Percentiles rank a stretch among this genome's conserved stretches.
These are phyloP conservation scores for Phialophora chinensis DNA, from an alignment of 2,329 filamentous ascomycete species.

Conservation along the genomic window DNA sequence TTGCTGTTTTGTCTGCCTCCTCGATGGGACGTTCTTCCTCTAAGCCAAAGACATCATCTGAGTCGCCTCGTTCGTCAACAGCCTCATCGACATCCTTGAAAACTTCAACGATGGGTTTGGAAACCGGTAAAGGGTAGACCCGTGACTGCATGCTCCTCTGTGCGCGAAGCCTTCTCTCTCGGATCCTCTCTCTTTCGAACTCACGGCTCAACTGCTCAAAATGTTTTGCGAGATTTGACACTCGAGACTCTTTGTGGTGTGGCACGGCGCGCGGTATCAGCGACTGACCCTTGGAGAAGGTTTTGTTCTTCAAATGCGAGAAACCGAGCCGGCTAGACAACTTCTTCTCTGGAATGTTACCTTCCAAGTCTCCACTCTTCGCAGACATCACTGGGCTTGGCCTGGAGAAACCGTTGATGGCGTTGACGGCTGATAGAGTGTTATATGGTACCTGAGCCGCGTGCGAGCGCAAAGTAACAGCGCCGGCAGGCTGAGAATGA, in stretches of 20 bases:
- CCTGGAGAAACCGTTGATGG: slow-evolving; percentile 35
- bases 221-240: slow-evolving; percentile 90
- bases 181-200: slow-evolving; percentile 91
- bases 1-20: slow-evolving; percentile 34
- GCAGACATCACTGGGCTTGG: slow-evolving; percentile 22
- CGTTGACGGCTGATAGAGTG: slow-evolving; percentile 37
- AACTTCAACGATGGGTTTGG: slow-evolving; percentile 94
- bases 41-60: slow-evolving; percentile 60
- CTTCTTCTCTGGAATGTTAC: slow-evolving; percentile 69
- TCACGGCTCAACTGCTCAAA: slow-evolving; percentile 97
- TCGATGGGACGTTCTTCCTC: slow-evolving; percentile 39
- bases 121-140: slow-evolving; percentile 86
- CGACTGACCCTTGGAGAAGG: slow-evolving; percentile 62
- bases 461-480: slow-evolving; percentile 43
- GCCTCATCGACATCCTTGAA: slow-evolving; percentile 94
- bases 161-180: slow-evolving; percentile 80
- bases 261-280: slow-evolving; percentile 84
- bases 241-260: slow-evolving; percentile 74
- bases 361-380: slow-evolving; percentile 41
- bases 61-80: slow-evolving; percentile 76
- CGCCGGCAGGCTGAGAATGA: slow-evolving; percentile 57
- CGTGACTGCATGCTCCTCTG: slow-evolving; percentile 77
- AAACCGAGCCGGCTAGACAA: slow-evolving; percentile 75
- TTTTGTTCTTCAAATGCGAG: slow-evolving; percentile 65
- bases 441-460: slow-evolving; percentile 33